Conservation (phyloP, 139 green algal species). For the Chara braunii region DNA sequence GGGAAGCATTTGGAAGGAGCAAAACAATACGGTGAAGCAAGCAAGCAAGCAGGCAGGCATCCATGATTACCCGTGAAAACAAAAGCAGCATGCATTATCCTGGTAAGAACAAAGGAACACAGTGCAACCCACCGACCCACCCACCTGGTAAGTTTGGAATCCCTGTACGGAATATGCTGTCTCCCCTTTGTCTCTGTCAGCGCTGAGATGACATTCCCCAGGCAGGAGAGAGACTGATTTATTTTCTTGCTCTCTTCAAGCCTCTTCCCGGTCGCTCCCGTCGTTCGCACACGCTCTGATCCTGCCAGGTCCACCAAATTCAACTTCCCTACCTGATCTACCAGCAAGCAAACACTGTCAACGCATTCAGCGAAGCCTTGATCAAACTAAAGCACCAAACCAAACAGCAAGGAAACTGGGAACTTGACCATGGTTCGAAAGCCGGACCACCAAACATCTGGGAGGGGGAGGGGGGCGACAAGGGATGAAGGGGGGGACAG, state of each 20-base stretch:
- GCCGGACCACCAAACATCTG: background rate
- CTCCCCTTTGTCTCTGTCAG: constrained; percentile 68
- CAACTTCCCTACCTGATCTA: constrained; percentile 88
- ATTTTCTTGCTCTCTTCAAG: constrained; percentile 97
- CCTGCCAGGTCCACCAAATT: constrained; percentile 96
- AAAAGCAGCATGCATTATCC: too few species aligned
- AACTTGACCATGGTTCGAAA: too few species aligned
- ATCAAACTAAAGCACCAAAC: background rate
- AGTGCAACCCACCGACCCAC: background rate
- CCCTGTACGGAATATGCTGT: constrained; percentile 83
- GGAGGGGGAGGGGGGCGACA: too few species aligned
- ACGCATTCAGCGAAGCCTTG: constrained; percentile 1
- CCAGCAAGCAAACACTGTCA: constrained; percentile 35
- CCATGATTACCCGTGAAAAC: too few species aligned
- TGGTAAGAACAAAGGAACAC: background rate
- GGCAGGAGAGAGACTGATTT: constrained; percentile 79
- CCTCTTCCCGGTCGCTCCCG: constrained; percentile 61
- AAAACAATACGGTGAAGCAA: constrained; percentile 69
- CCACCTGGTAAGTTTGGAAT: constrained; percentile 91
- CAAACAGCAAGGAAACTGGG: too few species aligned
- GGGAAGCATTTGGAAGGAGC: too few species aligned
- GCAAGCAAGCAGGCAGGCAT: too few species aligned
- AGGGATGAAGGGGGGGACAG: too few species aligned
- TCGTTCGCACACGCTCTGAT: constrained; percentile 85
- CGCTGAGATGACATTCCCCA: constrained; percentile 94